These are phyloP conservation scores for Scleromitrula shiraiana DNA, from an alignment of 2,329 filamentous ascomycete species.

Conservation along the genomic window DNA sequence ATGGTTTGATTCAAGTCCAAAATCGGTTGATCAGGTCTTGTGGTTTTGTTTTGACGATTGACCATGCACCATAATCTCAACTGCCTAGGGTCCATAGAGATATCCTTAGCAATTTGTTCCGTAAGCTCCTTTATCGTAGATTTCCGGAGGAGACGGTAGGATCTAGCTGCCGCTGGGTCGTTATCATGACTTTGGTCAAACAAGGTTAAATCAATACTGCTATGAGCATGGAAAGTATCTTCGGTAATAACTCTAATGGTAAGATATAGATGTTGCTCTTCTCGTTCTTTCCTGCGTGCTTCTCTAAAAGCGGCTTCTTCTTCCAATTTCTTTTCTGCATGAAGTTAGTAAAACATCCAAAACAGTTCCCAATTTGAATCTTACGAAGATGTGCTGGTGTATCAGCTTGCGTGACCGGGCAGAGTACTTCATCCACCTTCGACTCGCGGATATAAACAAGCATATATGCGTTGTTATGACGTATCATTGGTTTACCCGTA, in stretches of 20 bases:
- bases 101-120: conserved; percentile 60
- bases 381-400: conserved; percentile 75
- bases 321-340: conserved; percentile 59
- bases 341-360: conserved; percentile 19
- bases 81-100: conserved; percentile 57
- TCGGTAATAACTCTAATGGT: conserved; percentile 75
- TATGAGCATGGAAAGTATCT: conserved; percentile 70
- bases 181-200: conserved; percentile 49
- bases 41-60: conserved; percentile 95
- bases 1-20: conserved; percentile 68
- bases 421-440: conserved; percentile 73
- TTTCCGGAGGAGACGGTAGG: conserved; percentile 66
- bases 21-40: conserved; percentile 81
- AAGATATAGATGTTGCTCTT: conserved; percentile 92
- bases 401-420: conserved; percentile 66
- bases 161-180: conserved; percentile 61
- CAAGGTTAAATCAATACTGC: conserved; percentile 74
- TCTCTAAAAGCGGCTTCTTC: conserved; percentile 75
- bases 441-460: conserved; percentile 92
- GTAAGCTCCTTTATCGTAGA: conserved; percentile 71
- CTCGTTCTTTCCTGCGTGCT: conserved; percentile 74
- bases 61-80: conserved; percentile 95
- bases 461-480: conserved; percentile 91
- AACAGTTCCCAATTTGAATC: conserved; percentile 23
- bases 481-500: conserved; percentile 50